phyloP scores from a whole-genome alignment of 208 protist species.

The Hexamita inflata region DNA sequence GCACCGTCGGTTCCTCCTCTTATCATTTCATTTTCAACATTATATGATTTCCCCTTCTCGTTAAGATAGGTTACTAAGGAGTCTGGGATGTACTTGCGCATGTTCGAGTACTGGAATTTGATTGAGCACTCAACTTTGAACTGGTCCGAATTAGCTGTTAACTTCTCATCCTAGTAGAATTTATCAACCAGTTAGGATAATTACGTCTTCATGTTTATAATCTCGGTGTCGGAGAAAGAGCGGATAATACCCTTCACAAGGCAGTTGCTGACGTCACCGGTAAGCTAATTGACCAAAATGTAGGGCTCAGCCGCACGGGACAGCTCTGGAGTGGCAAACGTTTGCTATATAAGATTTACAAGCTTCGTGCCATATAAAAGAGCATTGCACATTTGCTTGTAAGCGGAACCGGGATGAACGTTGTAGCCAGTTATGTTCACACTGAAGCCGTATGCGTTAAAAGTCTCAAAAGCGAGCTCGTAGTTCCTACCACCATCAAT shows the following conservation, averaged over 20 bases:
- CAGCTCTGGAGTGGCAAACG: background rate
- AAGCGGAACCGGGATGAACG: background rate
- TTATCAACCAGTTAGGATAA: too few species aligned
- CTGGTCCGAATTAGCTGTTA: too few species aligned
- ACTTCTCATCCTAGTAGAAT: too few species aligned
- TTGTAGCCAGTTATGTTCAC: background rate
- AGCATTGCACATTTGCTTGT: background rate
- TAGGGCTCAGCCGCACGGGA: background rate
- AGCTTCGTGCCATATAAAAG: background rate
- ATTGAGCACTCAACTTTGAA: too few species aligned
- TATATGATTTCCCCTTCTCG: background rate
- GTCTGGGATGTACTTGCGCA: background rate
- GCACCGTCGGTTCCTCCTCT: background rate
- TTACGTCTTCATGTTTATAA: too few species aligned
- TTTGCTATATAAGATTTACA: background rate
- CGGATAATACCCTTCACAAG: background rate
- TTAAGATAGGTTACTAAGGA: background rate
- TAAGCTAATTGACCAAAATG: background rate
- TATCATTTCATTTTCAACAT: background rate
- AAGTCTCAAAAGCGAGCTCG: too few species aligned
- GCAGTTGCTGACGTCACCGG: background rate
- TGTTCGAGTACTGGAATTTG: background rate
- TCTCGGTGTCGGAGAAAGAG: too few species aligned
- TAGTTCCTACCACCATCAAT: too few species aligned
- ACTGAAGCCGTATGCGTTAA: too few species aligned